A percentile compares a stretch with the other conserved stretches of the same genome.
phyloP scores from a whole-genome alignment of 1,284 basidiomycete genomes.

The Moesziomyces antarcticus region DNA sequence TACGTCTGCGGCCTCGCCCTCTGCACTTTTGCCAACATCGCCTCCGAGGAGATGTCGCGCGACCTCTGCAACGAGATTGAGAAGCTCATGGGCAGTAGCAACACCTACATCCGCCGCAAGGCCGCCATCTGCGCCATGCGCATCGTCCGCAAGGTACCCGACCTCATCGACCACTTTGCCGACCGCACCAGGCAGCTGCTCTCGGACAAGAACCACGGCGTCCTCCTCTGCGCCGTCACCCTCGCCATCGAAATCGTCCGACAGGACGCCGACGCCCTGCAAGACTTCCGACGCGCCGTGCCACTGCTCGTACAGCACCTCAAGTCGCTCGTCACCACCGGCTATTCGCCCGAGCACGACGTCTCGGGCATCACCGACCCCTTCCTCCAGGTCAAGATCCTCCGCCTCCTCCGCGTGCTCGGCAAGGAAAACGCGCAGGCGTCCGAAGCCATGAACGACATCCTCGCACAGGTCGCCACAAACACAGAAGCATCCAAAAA shows the following conservation, averaged over 20 bases:
- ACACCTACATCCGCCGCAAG: slow-evolving; percentile 99
- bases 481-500: slow-evolving; percentile 99
- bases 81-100: slow-evolving; percentile 94
- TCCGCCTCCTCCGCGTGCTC: slow-evolving; percentile 89
- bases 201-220: slow-evolving; percentile 96
- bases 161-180: slow-evolving; percentile 92
- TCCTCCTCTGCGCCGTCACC: slow-evolving; percentile 90
- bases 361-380: slow-evolving; percentile 99
- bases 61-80: slow-evolving; percentile 79
- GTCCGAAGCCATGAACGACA: slow-evolving; percentile 96
- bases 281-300: slow-evolving; percentile 91
- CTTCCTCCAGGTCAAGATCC: slow-evolving; percentile 95
- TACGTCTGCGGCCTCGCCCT: slow-evolving; percentile 96
- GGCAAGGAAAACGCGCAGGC: slow-evolving; percentile 86
- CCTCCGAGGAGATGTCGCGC: slow-evolving; percentile 77
- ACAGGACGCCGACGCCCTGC: slow-evolving; percentile 78
- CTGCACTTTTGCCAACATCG: slow-evolving; percentile 98
- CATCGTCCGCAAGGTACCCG: slow-evolving; percentile 95
- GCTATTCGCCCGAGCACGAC: slow-evolving; percentile 98
- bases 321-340: slow-evolving; percentile 93
- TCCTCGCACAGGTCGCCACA: slow-evolving; percentile 96
- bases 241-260: slow-evolving; percentile 95
- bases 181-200: slow-evolving; percentile 88
- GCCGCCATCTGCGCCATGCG: slow-evolving; percentile 96
- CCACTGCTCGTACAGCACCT: slow-evolving; percentile 93